A percentile compares a stretch with the other conserved stretches of the same genome.
phyloP scores from a whole-genome alignment of 805 yeast species.

The Starmerella asiatica region DNA sequence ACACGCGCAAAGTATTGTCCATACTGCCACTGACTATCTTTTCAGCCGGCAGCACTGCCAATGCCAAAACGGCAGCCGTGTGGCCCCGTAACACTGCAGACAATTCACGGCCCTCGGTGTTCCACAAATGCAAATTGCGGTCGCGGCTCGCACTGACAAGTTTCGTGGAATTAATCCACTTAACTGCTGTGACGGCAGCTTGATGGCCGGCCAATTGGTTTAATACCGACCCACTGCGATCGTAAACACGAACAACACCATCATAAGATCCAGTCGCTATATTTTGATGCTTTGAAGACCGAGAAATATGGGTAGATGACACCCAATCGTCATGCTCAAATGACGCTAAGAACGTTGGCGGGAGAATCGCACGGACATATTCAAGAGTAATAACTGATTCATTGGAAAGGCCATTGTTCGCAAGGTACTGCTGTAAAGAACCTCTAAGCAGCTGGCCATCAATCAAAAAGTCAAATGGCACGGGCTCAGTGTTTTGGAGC shows the following conservation, averaged over 20 bases:
- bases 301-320: slow-evolving; percentile 49
- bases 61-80: slow-evolving; percentile 66
- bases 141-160: slow-evolving; percentile 81
- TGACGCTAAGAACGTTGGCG: slow-evolving; percentile 83
- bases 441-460: slow-evolving; percentile 71
- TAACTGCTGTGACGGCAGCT: slow-evolving; percentile 71
- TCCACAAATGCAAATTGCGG: slow-evolving; percentile 78
- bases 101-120: slow-evolving; percentile 38
- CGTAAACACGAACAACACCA: slow-evolving; percentile 85
- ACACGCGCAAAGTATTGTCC: slow-evolving; percentile 66
- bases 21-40: slow-evolving; percentile 67
- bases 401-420: slow-evolving; percentile 60
- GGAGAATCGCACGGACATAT: slow-evolving; percentile 82
- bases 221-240: slow-evolving; percentile 63
- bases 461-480: slow-evolving; percentile 86
- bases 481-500: slow-evolving; percentile 42
- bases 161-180: slow-evolving; percentile 63
- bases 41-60: slow-evolving; percentile 37
- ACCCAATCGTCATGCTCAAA: slow-evolving; percentile 94
- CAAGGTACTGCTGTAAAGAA: slow-evolving; percentile 66
- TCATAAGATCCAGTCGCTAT: slow-evolving; percentile 87
- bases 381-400: slow-evolving; percentile 73
- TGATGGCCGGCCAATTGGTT: slow-evolving; percentile 78
- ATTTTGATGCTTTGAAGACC: slow-evolving; percentile 30
- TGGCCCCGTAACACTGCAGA: slow-evolving; percentile 83